phyloP scores from a whole-genome alignment of 345 rosid genomes.

The Eucalyptus regnans region DNA sequence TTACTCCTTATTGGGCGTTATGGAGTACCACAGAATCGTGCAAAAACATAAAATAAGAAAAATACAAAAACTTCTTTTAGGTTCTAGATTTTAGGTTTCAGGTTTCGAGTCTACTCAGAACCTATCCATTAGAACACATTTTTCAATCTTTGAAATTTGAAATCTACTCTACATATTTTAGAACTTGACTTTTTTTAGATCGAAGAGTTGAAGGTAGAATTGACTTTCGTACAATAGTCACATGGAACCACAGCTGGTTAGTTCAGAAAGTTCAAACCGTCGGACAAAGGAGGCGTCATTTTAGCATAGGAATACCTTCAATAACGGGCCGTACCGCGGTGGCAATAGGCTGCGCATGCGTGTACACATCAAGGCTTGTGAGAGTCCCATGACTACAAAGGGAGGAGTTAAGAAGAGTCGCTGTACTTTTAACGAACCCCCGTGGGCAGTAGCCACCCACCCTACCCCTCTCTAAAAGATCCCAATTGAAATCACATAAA shows the following conservation, averaged over 20 bases:
- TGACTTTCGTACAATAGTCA: not conserved
- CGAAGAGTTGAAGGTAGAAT: fast-evolving
- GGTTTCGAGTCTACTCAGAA: fast-evolving
- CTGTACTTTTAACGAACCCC: not conserved
- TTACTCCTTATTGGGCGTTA: fast-evolving
- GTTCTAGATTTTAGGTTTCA: fast-evolving
- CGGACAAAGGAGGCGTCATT: not conserved
- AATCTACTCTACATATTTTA: not conserved
- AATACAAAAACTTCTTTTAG: not conserved
- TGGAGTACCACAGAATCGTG: not conserved
- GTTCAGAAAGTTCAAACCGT: not conserved
- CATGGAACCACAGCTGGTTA: not conserved
- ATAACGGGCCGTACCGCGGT: not conserved
- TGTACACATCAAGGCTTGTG: not conserved
- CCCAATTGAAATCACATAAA: not conserved
- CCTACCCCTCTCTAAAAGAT: not conserved
- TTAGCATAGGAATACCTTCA: not conserved
- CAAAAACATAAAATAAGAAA: not conserved
- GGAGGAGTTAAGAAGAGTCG: not conserved
- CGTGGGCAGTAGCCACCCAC: not conserved
- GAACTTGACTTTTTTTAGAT: no score
- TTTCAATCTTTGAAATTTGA: not conserved
- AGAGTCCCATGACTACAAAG: not conserved
- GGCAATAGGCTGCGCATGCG: not conserved
- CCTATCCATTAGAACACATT: no score